Evolutionary conservation across 2,329 filamentous ascomycete species (phyloP).

Genomic region (Colletotrichum endophyticum): DNA sequence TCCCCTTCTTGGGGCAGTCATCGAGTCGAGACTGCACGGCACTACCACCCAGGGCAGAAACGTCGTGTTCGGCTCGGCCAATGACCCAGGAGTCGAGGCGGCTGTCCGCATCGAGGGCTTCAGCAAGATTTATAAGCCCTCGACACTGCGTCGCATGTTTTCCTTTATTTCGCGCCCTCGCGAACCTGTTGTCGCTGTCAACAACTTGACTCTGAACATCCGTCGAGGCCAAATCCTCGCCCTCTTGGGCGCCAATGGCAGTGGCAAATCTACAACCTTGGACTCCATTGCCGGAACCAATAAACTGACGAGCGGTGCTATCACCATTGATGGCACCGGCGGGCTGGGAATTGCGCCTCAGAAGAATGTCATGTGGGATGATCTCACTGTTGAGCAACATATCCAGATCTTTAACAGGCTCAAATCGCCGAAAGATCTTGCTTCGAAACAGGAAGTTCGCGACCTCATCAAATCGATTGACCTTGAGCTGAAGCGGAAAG

Average conservation of each 20-base stretch:
- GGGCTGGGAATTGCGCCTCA: slow-evolving; percentile 89
- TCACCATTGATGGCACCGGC: slow-evolving; percentile 78
- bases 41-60: slow-evolving; percentile 69
- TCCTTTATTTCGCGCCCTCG: slow-evolving; percentile 50
- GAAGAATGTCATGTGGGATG: slow-evolving; percentile 93
- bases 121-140: slow-evolving; percentile 78
- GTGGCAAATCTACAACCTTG: slow-evolving; percentile 87
- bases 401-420: slow-evolving; percentile 83
- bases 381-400: slow-evolving; percentile 85
- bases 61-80: slow-evolving; percentile 42
- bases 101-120: slow-evolving; percentile 77
- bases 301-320: slow-evolving; percentile 75
- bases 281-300: slow-evolving; percentile 87
- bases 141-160: slow-evolving; percentile 61
- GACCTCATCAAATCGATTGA: slow-evolving; percentile 75
- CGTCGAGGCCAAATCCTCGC: slow-evolving; percentile 83
- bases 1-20: slow-evolving; percentile 73
- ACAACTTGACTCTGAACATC: slow-evolving; percentile 73
- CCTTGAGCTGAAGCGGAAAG: slow-evolving; percentile 74
- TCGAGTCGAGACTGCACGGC: slow-evolving; percentile 79
- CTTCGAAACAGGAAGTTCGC: slow-evolving; percentile 62
- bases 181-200: slow-evolving; percentile 80
- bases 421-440: slow-evolving; percentile 66
- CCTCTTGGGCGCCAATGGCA: slow-evolving; percentile 86
- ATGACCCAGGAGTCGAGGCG: slow-evolving; percentile 32